Evolutionary conservation across 2,329 filamentous ascomycete species (phyloP), one percentile per base, ranked within the genome.

Genomic region (Cladophialophora psammophila): DNA sequence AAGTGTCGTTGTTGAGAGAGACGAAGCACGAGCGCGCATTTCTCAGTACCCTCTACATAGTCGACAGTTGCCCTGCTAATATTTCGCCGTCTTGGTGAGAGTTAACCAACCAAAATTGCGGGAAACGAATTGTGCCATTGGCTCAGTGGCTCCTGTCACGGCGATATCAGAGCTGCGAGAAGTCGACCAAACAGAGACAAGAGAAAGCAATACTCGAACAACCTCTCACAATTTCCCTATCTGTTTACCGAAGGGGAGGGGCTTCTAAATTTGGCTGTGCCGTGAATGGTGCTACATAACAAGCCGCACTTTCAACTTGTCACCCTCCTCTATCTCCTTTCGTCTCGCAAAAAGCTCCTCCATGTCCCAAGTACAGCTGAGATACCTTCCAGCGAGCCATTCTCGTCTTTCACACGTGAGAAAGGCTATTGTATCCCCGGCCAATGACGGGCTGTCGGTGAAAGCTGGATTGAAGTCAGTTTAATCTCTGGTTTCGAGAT

Each of bases 341-440:
- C 67, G 61, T 38, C 64, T 57, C 3, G 5, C 36, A 57, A 71
- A 18, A 5, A 75, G 58, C 61, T 74, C 72, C 36, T 63, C 35
- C 69, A 75, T 70, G 57, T 75, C 71, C 73, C 73, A 74, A 8
- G 56, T 66, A 50, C 57, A 60, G 63, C 64, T 71, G 15, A 74
- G 34, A 59, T 68, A 69, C 53, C 69, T 50, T 5, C 64, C 69
- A 15, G 56, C 38, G 9, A 70, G 62, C 68, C 68, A 71, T 52
- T 63, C 42, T 45, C 68, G 63, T 42, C 69, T 64, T 65, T 74
- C 69, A 26, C 68, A 63, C 15, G 71, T 76, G 45, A 77, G 59
- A 52, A 64, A 76, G 1, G 72, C 71, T 18, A 77, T 50, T 2
- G 69, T 70, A 67, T 76, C 74, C 0, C 63, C 74, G 13, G 68